phyloP scores from a whole-genome alignment of 805 yeast genomes.

The Wickerhamomyces queroliae region DNA sequence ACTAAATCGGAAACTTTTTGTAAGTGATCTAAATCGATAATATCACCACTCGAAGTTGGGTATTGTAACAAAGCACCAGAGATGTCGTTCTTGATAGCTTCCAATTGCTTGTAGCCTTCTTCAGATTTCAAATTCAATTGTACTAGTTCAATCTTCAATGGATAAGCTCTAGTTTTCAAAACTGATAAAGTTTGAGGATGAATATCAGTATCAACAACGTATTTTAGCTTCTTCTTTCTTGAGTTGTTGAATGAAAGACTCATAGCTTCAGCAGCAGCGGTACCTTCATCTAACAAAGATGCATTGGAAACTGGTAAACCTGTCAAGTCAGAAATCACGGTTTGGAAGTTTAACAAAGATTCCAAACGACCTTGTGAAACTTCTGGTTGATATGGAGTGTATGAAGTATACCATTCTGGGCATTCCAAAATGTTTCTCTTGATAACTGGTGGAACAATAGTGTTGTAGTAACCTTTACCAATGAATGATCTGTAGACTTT shows the following conservation, averaged over 20 bases:
- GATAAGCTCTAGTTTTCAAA: slow-evolving; percentile 69
- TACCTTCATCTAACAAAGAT: slow-evolving; percentile 90
- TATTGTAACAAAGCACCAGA: slow-evolving; percentile 89
- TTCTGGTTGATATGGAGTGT: slow-evolving; percentile 98
- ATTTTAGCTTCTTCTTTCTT: slow-evolving; percentile 62
- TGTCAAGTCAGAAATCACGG: slow-evolving; percentile 84
- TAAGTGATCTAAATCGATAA: slow-evolving; percentile 44
- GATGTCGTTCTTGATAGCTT: slow-evolving; percentile 30
- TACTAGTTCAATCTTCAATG: slow-evolving; percentile 61
- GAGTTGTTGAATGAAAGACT: slow-evolving; percentile 64
- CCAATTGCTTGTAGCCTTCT: slow-evolving; percentile 30
- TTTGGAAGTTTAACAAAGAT: slow-evolving; percentile 85
- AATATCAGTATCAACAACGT: slow-evolving; percentile 67
- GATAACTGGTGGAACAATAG: slow-evolving; percentile 84
- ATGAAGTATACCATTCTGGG: slow-evolving; percentile 98
- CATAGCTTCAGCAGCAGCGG: slow-evolving; percentile 98
- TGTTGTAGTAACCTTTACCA: slow-evolving; percentile 94
- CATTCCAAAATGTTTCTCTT: slow-evolving; percentile 88
- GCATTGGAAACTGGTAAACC: slow-evolving; percentile 96
- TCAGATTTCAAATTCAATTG: slow-evolving; percentile 48
- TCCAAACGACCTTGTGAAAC: slow-evolving; percentile 95
- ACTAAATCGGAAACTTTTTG: slow-evolving; percentile 52
- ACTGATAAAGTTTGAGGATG: slow-evolving; percentile 88
- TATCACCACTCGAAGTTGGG: slow-evolving; percentile 81
- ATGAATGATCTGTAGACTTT: slow-evolving; percentile 68